Evolutionary conservation across 306 rosid species (phyloP).

Genomic region (Quercus wislizeni): DNA sequence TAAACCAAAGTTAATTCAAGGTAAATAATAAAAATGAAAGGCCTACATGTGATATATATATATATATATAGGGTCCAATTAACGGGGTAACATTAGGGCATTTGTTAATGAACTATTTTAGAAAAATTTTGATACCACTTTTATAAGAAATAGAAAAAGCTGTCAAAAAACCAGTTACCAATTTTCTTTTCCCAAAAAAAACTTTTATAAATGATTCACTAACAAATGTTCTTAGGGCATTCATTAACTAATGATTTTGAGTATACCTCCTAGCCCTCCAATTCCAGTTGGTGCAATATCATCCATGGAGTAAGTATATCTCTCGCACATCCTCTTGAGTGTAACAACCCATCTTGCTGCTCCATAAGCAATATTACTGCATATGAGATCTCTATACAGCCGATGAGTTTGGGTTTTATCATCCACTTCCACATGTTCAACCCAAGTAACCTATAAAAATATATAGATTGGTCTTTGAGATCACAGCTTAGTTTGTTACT

Average conservation of each 20-base stretch:
- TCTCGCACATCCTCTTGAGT: conserved; percentile 68
- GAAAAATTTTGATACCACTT: no score
- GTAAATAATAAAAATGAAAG: background rate
- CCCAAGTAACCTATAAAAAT: conserved; percentile 57
- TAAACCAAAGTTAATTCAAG: background rate
- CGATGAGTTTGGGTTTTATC: conserved; percentile 44
- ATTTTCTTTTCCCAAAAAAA: no score
- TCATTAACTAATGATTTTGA: no score
- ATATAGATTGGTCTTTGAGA: background rate
- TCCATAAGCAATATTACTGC: conserved; percentile 42
- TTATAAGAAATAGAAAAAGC: no score
- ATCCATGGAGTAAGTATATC: conserved; percentile 22
- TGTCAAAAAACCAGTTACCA: no score
- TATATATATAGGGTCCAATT: no score
- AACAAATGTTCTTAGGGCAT: no score
- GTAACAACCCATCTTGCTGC: conserved; percentile 68
- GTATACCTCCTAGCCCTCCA: conserved; percentile 4
- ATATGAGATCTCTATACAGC: conserved; percentile 45
- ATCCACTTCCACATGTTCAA: conserved; percentile 70
- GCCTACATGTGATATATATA: no score
- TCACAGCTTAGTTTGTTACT: no score
- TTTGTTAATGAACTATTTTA: no score
- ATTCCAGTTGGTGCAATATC: conserved; percentile 19
- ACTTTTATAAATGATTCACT: no score
- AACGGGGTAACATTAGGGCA: no score